Percentiles rank a stretch among this genome's conserved stretches.
These are phyloP conservation scores for Cyanidioschyzon merolae DNA, from an alignment of 23 red algal genomes.

Conservation along the genomic window DNA sequence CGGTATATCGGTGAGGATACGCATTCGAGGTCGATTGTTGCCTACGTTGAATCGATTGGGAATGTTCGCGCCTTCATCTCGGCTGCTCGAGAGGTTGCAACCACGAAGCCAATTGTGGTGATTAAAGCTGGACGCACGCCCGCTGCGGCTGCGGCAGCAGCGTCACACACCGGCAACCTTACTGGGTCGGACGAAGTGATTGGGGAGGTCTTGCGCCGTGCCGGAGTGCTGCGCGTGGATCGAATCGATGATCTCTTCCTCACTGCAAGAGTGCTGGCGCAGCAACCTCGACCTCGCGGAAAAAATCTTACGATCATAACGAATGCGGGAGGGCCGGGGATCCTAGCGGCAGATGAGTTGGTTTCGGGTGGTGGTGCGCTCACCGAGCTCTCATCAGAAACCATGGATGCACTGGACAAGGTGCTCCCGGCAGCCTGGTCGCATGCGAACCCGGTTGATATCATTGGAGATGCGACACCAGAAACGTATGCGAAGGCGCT, in stretches of 20 bases:
- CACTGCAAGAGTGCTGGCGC: conserved; percentile 26
- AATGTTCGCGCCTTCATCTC: conserved; percentile 33
- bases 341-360: conserved; percentile 25
- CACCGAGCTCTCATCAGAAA: conserved; percentile 3
- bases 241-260: conserved; percentile 33
- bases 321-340: conserved; percentile 31
- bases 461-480: conserved; percentile 21
- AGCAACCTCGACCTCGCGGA: conserved; percentile 26
- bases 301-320: conserved; percentile 26
- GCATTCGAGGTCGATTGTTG: conserved; percentile 17
- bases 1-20: conserved; percentile 23
- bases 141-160: background rate
- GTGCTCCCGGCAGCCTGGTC: conserved; percentile 14
- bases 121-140: conserved; percentile 19
- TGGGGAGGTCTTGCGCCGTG: conserved; percentile 27
- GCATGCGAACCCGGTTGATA: conserved; percentile 17
- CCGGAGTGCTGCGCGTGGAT: conserved; percentile 23
- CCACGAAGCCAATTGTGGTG: conserved; percentile 25
- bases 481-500: conserved; percentile 13
- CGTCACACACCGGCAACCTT: background rate
- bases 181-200: conserved; percentile 21
- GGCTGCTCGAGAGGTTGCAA: conserved; percentile 32
- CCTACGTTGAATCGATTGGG: conserved; percentile 24
- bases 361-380: conserved; percentile 21
- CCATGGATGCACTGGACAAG: background rate